Evolutionary conservation across 208 protist species (phyloP), one percentile per base, ranked within the genome.

Genomic region (Trypanosoma melophagium): DNA sequence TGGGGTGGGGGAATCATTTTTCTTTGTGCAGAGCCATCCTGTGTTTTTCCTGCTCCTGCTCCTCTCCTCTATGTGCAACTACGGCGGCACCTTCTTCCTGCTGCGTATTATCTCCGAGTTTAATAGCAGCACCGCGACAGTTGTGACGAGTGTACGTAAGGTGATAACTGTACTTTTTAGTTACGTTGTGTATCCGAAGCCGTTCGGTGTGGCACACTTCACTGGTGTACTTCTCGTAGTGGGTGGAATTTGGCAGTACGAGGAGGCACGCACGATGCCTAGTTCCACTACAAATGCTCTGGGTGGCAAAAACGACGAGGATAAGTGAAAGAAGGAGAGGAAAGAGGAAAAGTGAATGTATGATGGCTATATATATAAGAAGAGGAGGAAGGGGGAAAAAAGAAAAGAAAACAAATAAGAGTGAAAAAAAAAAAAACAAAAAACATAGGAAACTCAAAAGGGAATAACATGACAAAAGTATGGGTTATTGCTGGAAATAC

Each of bases 121-220:
- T 64, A 81, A 72, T 17, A 74, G 80, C 24, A 85, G 62, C 44
- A 80, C 75, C 16, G 75, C 87, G 13, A 78, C 87, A 60, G 62
- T 87, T 54, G 69, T 92, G n/a, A 85, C 87, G 28, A 87, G 76
- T 44, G 53, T 93, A 12, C 80, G 87, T 24, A 92, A 93, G 66
- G 80, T 79, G 16, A 62, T 92, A 31, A 86, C 85, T 47, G 69
- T 91, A 28, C 25, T 88, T n/a, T 72, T 69, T 24, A 87, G 74
- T 49, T 88, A 77, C 62, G 2, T 80, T 47, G 44, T 88, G 10
- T 90, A 87, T 44, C 54, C 66, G 9, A 77, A 75, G 28, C 69
- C 72, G 42, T 82, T 90, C 53, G 66, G 60, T 5, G 2, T 63
- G 14, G 13, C 69, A 52, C 84, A 90, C 50, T 62, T 61, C 10